phyloP scores from a whole-genome alignment of 495 filamentous ascomycete genomes.

The Rusavskia elegans region DNA sequence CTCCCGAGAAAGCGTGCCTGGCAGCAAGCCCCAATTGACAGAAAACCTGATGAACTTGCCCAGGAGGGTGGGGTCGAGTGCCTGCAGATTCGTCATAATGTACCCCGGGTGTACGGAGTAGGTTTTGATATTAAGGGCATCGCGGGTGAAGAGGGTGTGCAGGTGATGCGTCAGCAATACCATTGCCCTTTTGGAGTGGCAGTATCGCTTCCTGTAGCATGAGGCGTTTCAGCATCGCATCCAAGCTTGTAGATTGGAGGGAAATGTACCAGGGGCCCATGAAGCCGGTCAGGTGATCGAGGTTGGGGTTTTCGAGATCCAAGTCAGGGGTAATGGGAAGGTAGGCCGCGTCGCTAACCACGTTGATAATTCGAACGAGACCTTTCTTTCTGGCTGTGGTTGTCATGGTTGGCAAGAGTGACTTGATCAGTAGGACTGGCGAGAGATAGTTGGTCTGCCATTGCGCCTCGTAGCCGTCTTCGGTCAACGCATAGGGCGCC shows the following conservation, averaged over 20 bases:
- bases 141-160: constrained; percentile 1
- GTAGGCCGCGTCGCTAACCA: constrained; percentile 22
- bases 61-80: neutral
- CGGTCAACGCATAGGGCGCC: constrained; percentile 16
- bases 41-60: neutral
- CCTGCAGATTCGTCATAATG: constrained; percentile 8
- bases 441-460: constrained; percentile 29
- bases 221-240: too few relatives aligned
- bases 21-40: neutral
- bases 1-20: neutral
- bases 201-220: constrained; percentile 8
- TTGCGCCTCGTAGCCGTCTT: constrained; percentile 17
- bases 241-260: neutral
- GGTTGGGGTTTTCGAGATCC: constrained; percentile 16
- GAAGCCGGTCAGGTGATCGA: constrained; percentile 2
- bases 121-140: constrained; percentile 1
- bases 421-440: constrained; percentile 26
- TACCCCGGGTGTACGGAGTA: constrained; percentile 8
- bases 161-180: constrained; percentile 1
- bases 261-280: constrained; percentile 3
- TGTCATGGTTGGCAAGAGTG: constrained; percentile 16
- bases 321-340: constrained; percentile 19
- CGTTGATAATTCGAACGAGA: constrained; percentile 24
- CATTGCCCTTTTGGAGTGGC: constrained; percentile 8
- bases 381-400: constrained; percentile 18